These are phyloP conservation scores for Colletotrichum orbiculare DNA, from an alignment of 2,329 filamentous ascomycete species.

Conservation along the genomic window DNA sequence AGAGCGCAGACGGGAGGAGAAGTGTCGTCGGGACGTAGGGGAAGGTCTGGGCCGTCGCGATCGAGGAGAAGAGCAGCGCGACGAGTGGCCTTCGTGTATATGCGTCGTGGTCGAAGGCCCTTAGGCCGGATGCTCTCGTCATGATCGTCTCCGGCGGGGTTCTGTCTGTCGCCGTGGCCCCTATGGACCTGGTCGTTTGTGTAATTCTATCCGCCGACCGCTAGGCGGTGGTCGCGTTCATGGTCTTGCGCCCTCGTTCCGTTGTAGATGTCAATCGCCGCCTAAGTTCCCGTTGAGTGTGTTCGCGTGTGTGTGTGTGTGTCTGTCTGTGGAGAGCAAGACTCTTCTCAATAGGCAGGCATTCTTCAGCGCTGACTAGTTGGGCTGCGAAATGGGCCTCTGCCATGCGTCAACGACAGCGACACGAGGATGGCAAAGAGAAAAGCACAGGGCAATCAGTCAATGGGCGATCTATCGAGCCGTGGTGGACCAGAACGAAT, in stretches of 20 bases:
- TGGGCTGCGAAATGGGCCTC: slow-evolving; percentile 23
- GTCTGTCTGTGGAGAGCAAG: background rate
- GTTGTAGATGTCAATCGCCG: background rate
- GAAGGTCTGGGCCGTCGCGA: slow-evolving; percentile 55
- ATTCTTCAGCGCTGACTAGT: background rate
- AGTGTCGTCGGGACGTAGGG: slow-evolving; percentile 85
- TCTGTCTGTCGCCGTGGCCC: slow-evolving; percentile 11
- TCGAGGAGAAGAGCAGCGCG: slow-evolving; percentile 29
- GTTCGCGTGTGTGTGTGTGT: no score
- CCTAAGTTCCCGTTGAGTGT: no score
- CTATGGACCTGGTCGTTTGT: slow-evolving; percentile 19
- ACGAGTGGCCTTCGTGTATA: slow-evolving; percentile 20
- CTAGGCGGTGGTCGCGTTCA: slow-evolving; percentile 29
- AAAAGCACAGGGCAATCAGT: slow-evolving; percentile 30
- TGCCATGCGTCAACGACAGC: background rate
- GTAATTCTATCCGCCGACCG: slow-evolving; percentile 30
- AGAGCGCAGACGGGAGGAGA: slow-evolving; percentile 63
- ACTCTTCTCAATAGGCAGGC: slow-evolving; percentile 3
- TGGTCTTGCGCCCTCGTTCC: slow-evolving; percentile 8
- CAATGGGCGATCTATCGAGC: slow-evolving; percentile 32
- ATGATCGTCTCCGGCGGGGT: slow-evolving; percentile 10
- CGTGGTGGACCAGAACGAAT: background rate
- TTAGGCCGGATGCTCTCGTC: background rate
- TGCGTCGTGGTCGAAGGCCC: slow-evolving; percentile 3
- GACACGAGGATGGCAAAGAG: slow-evolving; percentile 6